Evolutionary conservation across 345 rosid species (phyloP), one percentile per base, ranked within the genome.

Genomic region (Rhodomyrtus tomentosa): DNA sequence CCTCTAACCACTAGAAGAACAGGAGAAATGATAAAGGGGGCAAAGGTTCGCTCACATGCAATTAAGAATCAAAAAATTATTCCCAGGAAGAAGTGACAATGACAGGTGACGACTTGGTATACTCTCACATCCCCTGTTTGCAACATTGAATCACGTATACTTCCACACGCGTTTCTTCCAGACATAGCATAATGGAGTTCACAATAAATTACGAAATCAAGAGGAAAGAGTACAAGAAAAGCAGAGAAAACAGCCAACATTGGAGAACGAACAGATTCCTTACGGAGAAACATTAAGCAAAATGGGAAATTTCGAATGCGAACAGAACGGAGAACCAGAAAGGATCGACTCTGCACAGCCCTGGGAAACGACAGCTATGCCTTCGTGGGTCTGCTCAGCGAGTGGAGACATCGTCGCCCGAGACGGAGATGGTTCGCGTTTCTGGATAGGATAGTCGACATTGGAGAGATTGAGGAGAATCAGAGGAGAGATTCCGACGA

Each of bases 121-220:
- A 82, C 95, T 91, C 95, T 91, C 91, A 95, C 99, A 89, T 97
- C 98, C 85, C 92, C 98, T 74, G 98, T 94, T 58, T 85, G 98
- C 93, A 95, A 87, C 99, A 97, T 95, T 55, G 99, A 95, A 89
- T 95, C 99, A 20, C 94, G 98, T 89, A 97, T 97, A 93, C 92
- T 95, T 42, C 48, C 48, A 42, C 48, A 42, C 48, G 7, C 7
- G 48, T 42, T 42, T 7, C 48, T 42, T 42, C 48, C 48, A 42
- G 8, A 42, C 48, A 42, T 42, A 42, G 48, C 48, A 4, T 42
- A 42, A 42, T 7, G 48, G 7, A 42, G 49, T 45, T 45, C 49
- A 45, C 49, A 45, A 8, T 1, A 45, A 45, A 45, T 9, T 8
- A 45, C 9, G 49, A 45, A 45, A 45, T 45, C 49, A 45, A 45